Evolutionary conservation across 2,329 filamentous ascomycete genomes (phyloP), one percentile per base, ranked within the genome.

Genomic region (Cercospora sesami): DNA sequence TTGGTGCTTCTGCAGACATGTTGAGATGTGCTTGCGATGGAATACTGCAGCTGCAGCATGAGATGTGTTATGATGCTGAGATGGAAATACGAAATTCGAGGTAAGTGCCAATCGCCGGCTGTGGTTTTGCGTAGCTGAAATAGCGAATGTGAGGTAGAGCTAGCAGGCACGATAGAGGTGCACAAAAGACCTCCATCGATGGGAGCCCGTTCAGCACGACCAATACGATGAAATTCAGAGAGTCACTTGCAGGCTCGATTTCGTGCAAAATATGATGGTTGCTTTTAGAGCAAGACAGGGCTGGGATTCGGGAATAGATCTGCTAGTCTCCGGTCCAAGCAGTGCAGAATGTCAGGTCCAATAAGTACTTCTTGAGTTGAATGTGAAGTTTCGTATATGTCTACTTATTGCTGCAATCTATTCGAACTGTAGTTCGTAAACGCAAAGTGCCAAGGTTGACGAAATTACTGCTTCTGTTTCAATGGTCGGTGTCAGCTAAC

Each of bases 251-350:
- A n/a, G 36, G 36, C 16, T 42, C 16, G 1, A 42, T 42, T n/a
- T 42, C 36, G 36, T 2, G 36, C 3, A 42, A n/a, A n/a, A 9
- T 42, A 5, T 42, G 36, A 5, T 42, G 16, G n/a, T 42, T 42
- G 1, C 7, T 9, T 16, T 42, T n/a, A 16, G 3, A 8, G 36
- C 36, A 8, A n/a, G 3, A 42, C 5, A 2, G 3, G 36, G 16
- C 7, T 2, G 36, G 2, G 3, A 8, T 4, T n/a, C 2, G 16
- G 4, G 3, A n/a, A n/a, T 42, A 5, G 1, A 1, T 42, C 6
- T n/a, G 16, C 36, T 39, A 1, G 5, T 2, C 4, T 6, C 10
- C 10, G 31, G 31, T 5, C 10, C 33, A 36, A 12, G 10, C 10
- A 36, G 14, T 6, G 5, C 33, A 16, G 33, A 0, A 2, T 12